Evolutionary conservation across 1,139 yeast genomes (phyloP), one percentile per base, ranked within the genome.

Genomic region (Pichia sp.): DNA sequence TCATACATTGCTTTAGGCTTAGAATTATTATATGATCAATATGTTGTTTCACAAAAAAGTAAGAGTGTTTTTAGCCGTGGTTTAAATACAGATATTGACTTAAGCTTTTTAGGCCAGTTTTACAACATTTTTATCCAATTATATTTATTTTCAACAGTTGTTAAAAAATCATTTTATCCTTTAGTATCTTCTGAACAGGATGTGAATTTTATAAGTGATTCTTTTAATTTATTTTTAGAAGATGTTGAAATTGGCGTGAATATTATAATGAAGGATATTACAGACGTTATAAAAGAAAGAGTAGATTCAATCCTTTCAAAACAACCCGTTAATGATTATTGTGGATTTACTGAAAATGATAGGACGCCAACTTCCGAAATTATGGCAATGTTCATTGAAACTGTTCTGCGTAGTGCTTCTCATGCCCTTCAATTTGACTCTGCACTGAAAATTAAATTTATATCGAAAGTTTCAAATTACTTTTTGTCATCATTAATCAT

Each of bases 1-100:
- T 75, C 83, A 6, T 88, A 86, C 60, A 75, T 88, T 47, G 89
- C 86, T 42, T 74, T 81, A 27, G 89, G 88, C 0, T 66, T 90
- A 37, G 96, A 87, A 57, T 81, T 82, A 8, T 76, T 90, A 0
- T 83, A 79, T 55, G 71, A 64, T 31, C 67, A 66, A 36, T 64
- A 74, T 29, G 57, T 66, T 29, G 48, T 48, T 7, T 64, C 61
- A 38, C 63, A 60, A 40, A 55, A 53, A 31, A 56, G 54, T 38
- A 51, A 50, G 31, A 55, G 65, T 4, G 57, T 60, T 41, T 60
- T 60, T 40, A 49, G 56, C 2, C 50, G 54, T 31, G 57, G 55
- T 28, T 34, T 43, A 4, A 60, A 66, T 5, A 55, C 75, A 26
- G 60, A 66, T 4, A 55, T 78, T 18, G 70, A 72, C 48, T 67